Conservation (phyloP, 148 eudicot genomes). For the Simmondsia chinensis region DNA sequence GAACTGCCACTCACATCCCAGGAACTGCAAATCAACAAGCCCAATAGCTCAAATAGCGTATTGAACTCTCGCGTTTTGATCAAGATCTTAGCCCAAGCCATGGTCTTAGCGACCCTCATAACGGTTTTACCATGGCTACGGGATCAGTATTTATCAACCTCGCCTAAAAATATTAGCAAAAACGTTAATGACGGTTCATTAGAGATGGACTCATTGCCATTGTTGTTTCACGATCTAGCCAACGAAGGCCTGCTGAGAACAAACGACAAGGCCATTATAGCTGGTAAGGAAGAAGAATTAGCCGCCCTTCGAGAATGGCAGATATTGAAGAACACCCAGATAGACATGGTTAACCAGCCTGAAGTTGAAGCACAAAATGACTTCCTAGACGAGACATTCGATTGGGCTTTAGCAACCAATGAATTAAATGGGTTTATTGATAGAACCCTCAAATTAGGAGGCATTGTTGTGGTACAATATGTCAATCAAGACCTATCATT, state of each 20-base stretch:
- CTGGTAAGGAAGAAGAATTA: slow-evolving; percentile 5
- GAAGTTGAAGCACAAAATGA: slow-evolving; percentile 10
- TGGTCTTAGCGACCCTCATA: slow-evolving; percentile 27
- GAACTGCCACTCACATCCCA: slow-evolving; percentile 2
- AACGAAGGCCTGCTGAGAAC: slow-evolving; percentile 36
- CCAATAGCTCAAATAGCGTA: neutral
- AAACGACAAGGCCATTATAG: slow-evolving; percentile 20
- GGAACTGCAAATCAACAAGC: slow-evolving; percentile 3
- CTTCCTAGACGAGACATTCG: slow-evolving; percentile 22
- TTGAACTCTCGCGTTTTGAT: slow-evolving; percentile 9
- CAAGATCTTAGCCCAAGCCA: slow-evolving; percentile 24
- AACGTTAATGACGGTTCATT: neutral
- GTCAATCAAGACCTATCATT: slow-evolving; percentile 9
- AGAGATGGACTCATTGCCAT: slow-evolving; percentile 10
- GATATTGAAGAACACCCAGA: neutral
- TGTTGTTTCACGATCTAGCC: slow-evolving; percentile 30
- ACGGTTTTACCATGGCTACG: slow-evolving; percentile 21
- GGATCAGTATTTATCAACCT: neutral
- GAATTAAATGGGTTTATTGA: slow-evolving; percentile 13
- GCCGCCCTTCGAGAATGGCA: neutral
- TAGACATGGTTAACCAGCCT: neutral
- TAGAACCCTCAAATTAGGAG: slow-evolving; percentile 34
- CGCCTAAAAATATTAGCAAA: neutral
- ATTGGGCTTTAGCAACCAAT: slow-evolving; percentile 21
- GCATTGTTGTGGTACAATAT: slow-evolving; percentile 21